A percentile compares a stretch with the other conserved stretches of the same genome.
Evolutionary conservation across 2,329 filamentous ascomycete species (phyloP).

Genomic region (Chaetomiaceae sp.): DNA sequence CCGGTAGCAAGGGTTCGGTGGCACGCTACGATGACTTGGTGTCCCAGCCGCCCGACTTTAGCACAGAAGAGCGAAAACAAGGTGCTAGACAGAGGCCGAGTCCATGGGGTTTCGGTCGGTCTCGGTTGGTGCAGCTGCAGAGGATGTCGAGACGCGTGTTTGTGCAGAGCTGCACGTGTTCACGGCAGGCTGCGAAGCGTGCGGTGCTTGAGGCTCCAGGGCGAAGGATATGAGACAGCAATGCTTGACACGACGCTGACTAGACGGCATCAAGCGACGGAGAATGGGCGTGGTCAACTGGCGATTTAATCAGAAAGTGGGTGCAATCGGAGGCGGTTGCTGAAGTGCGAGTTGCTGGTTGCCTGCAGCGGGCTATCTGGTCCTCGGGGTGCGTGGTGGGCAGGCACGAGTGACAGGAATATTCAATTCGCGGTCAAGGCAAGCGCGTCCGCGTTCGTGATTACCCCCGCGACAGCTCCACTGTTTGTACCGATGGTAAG

Average conservation of each 20-base stretch:
- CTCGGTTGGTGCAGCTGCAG: neutral
- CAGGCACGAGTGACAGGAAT: constrained; percentile 1
- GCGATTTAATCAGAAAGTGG: too few species aligned
- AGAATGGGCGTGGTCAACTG: neutral
- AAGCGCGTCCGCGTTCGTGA: constrained; percentile 20
- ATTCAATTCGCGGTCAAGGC: constrained; percentile 14
- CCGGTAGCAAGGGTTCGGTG: neutral
- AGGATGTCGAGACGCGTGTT: constrained; percentile 3
- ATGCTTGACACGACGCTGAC: constrained; percentile 1
- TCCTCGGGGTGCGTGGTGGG: neutral
- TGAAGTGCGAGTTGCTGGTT: constrained; percentile 2
- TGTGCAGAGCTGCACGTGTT: constrained; percentile 2
- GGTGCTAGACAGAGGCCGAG: constrained; percentile 1
- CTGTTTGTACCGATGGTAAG: neutral
- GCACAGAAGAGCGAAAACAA: neutral
- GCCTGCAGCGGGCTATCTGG: neutral
- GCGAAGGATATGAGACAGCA: constrained; percentile 6
- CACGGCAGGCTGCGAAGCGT: constrained; percentile 3
- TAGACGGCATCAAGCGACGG: neutral
- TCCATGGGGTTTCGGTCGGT: constrained; percentile 12
- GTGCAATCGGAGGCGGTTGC: neutral
- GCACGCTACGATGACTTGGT: neutral
- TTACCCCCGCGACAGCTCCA: constrained; percentile 24
- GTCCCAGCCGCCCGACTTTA: neutral
- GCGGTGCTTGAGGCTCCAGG: neutral